These are phyloP conservation scores for Plantago coronopus DNA, from an alignment of 305 asterid species.

Conservation along the genomic window DNA sequence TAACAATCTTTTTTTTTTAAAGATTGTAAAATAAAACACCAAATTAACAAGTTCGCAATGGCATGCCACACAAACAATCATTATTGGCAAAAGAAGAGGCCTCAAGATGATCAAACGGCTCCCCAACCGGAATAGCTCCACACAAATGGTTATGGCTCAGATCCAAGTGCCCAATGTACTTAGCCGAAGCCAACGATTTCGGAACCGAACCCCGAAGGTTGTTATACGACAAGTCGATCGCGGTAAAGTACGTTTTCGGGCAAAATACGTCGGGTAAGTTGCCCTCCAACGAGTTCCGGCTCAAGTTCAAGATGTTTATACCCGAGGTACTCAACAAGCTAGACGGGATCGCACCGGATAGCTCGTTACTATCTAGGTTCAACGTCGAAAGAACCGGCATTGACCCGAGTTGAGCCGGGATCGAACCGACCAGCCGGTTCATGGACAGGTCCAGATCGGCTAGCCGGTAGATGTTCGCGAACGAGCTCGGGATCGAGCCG, in stretches of 20 bases:
- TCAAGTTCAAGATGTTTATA: conserved; percentile 60
- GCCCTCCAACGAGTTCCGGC: conserved; percentile 63
- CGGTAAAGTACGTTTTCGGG: conserved; percentile 57
- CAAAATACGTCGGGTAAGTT: conserved; percentile 62
- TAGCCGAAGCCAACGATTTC: conserved; percentile 50
- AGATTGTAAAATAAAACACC: not conserved
- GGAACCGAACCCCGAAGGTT: conserved; percentile 68
- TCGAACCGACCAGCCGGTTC: conserved; percentile 62
- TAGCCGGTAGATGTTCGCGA: conserved; percentile 48
- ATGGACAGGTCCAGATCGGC: conserved; percentile 78
- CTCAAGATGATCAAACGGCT: conserved; percentile 80
- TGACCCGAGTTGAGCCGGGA: conserved; percentile 68
- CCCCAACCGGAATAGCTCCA: conserved; percentile 76
- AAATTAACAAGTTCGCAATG: conserved; percentile 52
- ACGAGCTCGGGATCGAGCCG: conserved; percentile 63
- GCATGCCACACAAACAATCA: conserved; percentile 83
- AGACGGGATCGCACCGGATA: conserved; percentile 55
- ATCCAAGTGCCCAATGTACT: conserved; percentile 82
- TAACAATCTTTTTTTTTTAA: conserved; percentile 11
- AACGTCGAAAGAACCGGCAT: conserved; percentile 85
- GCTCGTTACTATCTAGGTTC: conserved; percentile 52
- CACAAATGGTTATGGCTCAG: conserved; percentile 81
- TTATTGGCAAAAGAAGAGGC: conserved; percentile 74
- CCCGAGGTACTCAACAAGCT: conserved; percentile 50
- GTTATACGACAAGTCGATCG: conserved; percentile 67